Evolutionary conservation across 2,329 filamentous ascomycete genomes (phyloP), one percentile per base, ranked within the genome.

Genomic region (Akanthomyces lecanii): DNA sequence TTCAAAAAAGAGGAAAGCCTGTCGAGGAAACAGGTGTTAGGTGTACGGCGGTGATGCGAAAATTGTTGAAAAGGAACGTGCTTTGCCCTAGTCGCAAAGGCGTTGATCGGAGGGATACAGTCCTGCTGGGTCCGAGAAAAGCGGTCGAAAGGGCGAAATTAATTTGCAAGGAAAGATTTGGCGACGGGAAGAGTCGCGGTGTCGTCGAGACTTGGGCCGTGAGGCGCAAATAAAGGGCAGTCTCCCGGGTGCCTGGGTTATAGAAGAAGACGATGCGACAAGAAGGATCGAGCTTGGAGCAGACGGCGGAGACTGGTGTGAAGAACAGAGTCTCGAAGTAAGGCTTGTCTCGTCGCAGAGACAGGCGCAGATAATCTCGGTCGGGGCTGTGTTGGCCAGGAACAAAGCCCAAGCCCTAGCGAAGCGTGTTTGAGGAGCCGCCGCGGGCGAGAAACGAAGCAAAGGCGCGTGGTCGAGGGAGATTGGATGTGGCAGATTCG

Each of bases 81-180:
- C n/a, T 28, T 61, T 23, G 40, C 40, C 58, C 36, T 55, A 45
- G 38, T 54, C 50, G 21, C 21, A 56, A 59, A 61, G 48, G 23
- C 58, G 42, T 62, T 48, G 42, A 64, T 62, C 59, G 45, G 44
- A 57, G 44, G 61, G 14, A 52, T 44, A 57, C 61, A 63, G 61
- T 51, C 61, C 61, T 63, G 61, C 61, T 63, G 61, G 38, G 23
- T 63, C 61, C 61, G 61, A 36, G 38, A 28, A 58, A 50, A 52
- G 44, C 67, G 63, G 64, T 69, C 66, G 66, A 42, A 64, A 45
- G 65, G 66, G 67, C 66, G 66, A 50, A 63, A 65, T 64, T 66
- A 62, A 65, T 38, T 8, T 30, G 53, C 64, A 63, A 55, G 65
- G 57, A 66, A 66, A 66, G 67, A 63, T 25, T 23, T 23, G 25